Evolutionary conservation across 345 rosid species (phyloP).

Genomic region (Hibiscus tridactylites): DNA sequence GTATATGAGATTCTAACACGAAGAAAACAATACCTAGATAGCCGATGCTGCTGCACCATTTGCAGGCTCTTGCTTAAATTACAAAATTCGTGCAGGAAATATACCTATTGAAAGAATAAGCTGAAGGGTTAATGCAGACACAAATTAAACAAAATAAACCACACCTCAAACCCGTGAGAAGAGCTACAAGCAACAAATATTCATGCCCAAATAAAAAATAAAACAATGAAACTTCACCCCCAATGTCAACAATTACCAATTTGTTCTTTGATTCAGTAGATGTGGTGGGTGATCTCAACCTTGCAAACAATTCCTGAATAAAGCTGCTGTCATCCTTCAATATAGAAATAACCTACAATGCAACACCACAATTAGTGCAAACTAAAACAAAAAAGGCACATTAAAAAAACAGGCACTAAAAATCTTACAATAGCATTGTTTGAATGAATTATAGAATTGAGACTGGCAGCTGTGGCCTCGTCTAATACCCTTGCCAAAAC

Average conservation of each 20-base stretch:
- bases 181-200: not conserved
- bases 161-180: not conserved
- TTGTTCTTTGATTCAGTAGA: constrained; percentile 73
- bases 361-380: constrained; percentile 7
- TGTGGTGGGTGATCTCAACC: constrained; percentile 51
- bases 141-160: not conserved
- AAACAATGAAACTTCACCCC: not conserved
- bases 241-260: constrained; percentile 48
- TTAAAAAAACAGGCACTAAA: not conserved
- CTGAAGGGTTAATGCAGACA: not conserved
- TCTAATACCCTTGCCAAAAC: constrained; percentile 89
- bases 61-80: constrained; percentile 77
- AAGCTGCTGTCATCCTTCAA: constrained; percentile 80
- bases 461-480: constrained; percentile 56
- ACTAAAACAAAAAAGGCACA: not conserved
- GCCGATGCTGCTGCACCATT: constrained; percentile 79
- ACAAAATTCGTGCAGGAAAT: constrained; percentile 81
- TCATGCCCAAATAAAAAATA: constrained; percentile 1
- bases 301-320: constrained; percentile 79
- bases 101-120: constrained; percentile 39
- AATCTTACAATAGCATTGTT: constrained; percentile 74
- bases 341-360: constrained; percentile 59
- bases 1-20: constrained; percentile 1
- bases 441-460: constrained; percentile 59
- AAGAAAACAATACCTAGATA: constrained; percentile 44